phyloP scores from a whole-genome alignment of 2,329 filamentous ascomycete species.

The Chalaropsis thielavioides region DNA sequence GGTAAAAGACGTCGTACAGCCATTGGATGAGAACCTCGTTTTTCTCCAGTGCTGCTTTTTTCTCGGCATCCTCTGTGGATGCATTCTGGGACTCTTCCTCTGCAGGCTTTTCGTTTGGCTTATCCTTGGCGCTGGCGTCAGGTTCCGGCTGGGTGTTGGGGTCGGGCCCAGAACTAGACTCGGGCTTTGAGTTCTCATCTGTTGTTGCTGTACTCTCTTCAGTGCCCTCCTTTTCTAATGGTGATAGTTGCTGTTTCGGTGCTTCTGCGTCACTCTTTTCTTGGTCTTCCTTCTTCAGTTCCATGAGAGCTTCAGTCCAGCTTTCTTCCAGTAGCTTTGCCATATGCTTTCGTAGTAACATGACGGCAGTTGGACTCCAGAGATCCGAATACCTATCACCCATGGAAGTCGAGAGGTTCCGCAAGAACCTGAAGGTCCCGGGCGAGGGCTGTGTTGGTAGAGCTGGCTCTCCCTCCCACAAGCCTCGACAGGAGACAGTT shows the following conservation, averaged over 20 bases:
- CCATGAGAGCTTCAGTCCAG: slow-evolving; percentile 34
- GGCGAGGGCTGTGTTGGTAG: slow-evolving; percentile 70
- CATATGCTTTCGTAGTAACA: slow-evolving; percentile 45
- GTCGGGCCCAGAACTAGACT: not conserved
- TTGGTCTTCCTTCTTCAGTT: slow-evolving; percentile 19
- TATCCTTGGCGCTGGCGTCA: not conserved
- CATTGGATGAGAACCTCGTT: slow-evolving; percentile 42
- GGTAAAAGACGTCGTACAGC: slow-evolving; percentile 43
- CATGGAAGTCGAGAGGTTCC: slow-evolving; percentile 53
- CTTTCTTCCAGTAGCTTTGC: slow-evolving; percentile 34
- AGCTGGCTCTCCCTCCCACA: slow-evolving; percentile 69
- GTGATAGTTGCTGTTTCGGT: slow-evolving; percentile 1
- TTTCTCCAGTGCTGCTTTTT: not conserved
- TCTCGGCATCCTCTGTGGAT: slow-evolving; percentile 9
- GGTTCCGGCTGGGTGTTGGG: not conserved
- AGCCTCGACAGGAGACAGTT: slow-evolving; percentile 43
- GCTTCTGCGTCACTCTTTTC: slow-evolving; percentile 11
- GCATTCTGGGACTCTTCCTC: slow-evolving; percentile 8
- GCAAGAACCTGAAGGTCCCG: slow-evolving; percentile 55
- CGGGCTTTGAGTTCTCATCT: not conserved
- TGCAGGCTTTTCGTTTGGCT: not conserved
- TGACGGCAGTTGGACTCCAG: slow-evolving; percentile 60
- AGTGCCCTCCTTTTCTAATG: not conserved
- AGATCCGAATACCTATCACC: slow-evolving; percentile 56
- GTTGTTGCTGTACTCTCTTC: not conserved